phyloP scores from a whole-genome alignment of 208 protist species.

The Trypanosomatidae sp. region DNA sequence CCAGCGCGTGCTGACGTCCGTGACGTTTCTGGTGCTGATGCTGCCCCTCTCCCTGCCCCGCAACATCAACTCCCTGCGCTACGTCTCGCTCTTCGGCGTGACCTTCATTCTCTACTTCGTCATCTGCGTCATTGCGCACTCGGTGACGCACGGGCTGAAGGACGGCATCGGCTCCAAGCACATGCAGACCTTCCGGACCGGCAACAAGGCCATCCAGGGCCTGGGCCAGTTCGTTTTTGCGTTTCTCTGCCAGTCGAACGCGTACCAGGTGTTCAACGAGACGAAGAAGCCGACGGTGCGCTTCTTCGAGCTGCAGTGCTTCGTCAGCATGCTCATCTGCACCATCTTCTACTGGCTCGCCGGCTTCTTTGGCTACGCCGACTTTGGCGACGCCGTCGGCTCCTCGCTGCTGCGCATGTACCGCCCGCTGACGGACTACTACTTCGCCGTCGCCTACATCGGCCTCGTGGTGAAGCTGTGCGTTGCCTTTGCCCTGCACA shows the following conservation, averaged over 20 bases:
- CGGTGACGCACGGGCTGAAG: slow-evolving; percentile 23
- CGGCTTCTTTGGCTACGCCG: slow-evolving; percentile 64
- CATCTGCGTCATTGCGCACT: slow-evolving; percentile 57
- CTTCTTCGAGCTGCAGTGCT: slow-evolving; percentile 22
- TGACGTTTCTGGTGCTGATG: slow-evolving; percentile 68
- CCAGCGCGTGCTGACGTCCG: slow-evolving; percentile 36
- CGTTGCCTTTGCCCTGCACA: slow-evolving; percentile 63
- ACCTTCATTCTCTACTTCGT: slow-evolving; percentile 73
- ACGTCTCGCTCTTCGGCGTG: slow-evolving; percentile 64
- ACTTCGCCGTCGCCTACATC: too few relatives aligned
- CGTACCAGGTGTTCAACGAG: slow-evolving; percentile 40
- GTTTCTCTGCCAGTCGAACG: slow-evolving; percentile 64
- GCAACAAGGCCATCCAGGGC: slow-evolving; percentile 30
- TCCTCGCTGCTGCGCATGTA: slow-evolving; percentile 53
- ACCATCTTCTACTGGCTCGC: slow-evolving; percentile 48
- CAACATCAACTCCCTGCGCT: slow-evolving; percentile 77
- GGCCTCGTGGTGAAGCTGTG: too few relatives aligned
- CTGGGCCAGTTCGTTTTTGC: slow-evolving; percentile 56
- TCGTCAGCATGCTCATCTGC: slow-evolving; percentile 46
- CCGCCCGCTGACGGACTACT: too few relatives aligned
- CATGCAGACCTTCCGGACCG: too few relatives aligned
- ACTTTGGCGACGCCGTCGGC: slow-evolving; percentile 44
- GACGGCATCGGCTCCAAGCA: slow-evolving; percentile 27
- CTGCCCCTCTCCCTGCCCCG: slow-evolving; percentile 69
- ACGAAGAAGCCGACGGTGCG: slow-evolving; percentile 30